These are phyloP conservation scores for Alternaria ventricosa DNA, from an alignment of 2,329 filamentous ascomycete genomes.

Conservation along the genomic window DNA sequence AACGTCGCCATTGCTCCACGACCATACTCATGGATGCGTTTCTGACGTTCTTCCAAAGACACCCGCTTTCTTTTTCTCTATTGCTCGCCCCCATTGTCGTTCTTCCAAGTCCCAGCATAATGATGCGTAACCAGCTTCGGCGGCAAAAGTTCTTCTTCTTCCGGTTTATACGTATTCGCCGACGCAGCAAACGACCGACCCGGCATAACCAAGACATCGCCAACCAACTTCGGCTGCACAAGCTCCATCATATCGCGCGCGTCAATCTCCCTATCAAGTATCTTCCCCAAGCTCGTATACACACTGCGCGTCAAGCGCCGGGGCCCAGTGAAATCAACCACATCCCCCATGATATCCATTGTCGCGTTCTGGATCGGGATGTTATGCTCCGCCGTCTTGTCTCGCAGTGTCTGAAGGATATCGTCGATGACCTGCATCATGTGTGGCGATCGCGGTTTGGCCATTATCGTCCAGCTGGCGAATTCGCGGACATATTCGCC, in stretches of 20 bases:
- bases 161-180: conserved; percentile 17
- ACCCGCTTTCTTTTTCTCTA: neutral
- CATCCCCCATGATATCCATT: conserved; percentile 31
- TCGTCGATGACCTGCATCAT: conserved; percentile 37
- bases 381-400: conserved; percentile 15
- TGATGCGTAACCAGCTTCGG: conserved; percentile 22
- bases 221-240: conserved; percentile 34
- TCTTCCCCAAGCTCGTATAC: conserved; percentile 29
- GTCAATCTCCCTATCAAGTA: conserved; percentile 18
- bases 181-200: conserved; percentile 22
- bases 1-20: neutral
- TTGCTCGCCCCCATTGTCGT: neutral
- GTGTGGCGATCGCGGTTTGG: conserved; percentile 30
- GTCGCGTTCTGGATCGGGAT: conserved; percentile 23
- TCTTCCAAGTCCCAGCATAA: conserved; percentile 32
- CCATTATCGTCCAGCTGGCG: conserved; percentile 42
- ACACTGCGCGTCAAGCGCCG: conserved; percentile 33
- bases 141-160: conserved; percentile 9
- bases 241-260: conserved; percentile 26
- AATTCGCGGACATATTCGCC: conserved; percentile 31
- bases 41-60: neutral
- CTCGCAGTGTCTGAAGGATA: conserved; percentile 25
- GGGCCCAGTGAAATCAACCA: conserved; percentile 40
- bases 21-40: neutral
- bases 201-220: conserved; percentile 35